A percentile compares a stretch with the other conserved stretches of the same genome.
Conservation (phyloP, 108 stramenopile genomes). For the Chaetoceros tenuissimus region DNA sequence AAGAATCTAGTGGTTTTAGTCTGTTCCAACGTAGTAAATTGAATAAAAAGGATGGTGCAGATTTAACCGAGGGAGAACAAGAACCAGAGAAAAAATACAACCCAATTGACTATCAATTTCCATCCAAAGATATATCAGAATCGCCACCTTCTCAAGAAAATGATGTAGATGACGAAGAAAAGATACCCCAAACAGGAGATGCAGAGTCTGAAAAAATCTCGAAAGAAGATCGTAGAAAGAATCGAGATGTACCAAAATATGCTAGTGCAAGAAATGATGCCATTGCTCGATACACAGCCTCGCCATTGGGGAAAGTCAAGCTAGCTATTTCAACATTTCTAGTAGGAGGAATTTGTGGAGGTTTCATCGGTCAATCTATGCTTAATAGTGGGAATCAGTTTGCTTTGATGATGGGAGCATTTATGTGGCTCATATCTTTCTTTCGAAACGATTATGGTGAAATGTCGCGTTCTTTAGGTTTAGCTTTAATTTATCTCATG, state of each 20-base stretch:
- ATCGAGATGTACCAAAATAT: constrained; percentile 9
- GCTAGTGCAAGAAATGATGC: constrained; percentile 60
- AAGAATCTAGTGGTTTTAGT: too few relatives aligned
- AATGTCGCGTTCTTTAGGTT: constrained; percentile 53
- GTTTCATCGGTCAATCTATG: constrained; percentile 28
- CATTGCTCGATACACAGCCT: constrained; percentile 58
- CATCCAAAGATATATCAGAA: not conserved
- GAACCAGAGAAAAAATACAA: too few relatives aligned
- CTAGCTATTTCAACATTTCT: constrained; percentile 36
- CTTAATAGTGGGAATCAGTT: constrained; percentile 22
- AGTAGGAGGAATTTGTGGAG: constrained; percentile 37
- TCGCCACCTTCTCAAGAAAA: not conserved
- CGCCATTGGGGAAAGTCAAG: constrained; percentile 36
- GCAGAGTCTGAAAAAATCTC: not conserved
- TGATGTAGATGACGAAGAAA: not conserved
- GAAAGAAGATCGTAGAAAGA: not conserved
- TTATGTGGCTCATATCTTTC: constrained; percentile 33
- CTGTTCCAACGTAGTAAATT: too few relatives aligned
- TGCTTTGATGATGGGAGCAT: constrained; percentile 16
- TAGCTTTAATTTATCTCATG: constrained; percentile 48
- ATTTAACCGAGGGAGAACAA: too few relatives aligned
- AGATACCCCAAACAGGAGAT: not conserved
- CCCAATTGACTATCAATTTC: constrained; percentile 1
- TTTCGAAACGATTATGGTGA: constrained; percentile 72
- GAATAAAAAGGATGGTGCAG: too few relatives aligned